phyloP scores from a whole-genome alignment of 768 basidiomycete species.

The Rubroboletus satanas region DNA sequence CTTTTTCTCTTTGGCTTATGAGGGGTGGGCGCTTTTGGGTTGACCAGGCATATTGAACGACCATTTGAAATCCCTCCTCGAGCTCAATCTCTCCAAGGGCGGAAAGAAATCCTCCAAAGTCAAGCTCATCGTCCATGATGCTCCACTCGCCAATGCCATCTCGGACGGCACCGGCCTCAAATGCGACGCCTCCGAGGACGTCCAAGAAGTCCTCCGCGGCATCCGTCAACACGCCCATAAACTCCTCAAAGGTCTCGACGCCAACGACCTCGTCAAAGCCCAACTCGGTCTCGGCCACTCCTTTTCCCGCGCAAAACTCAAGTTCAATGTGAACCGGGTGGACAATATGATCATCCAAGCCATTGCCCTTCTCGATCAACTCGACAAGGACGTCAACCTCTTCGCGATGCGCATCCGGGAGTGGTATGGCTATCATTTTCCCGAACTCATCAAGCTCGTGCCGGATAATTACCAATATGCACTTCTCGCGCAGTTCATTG shows the following conservation, averaged over 20 bases:
- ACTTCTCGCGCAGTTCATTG: conserved; percentile 78
- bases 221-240: conserved; percentile 89
- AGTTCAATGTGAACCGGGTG: conserved; percentile 93
- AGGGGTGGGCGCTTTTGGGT: not conserved
- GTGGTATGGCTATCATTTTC: conserved; percentile 99
- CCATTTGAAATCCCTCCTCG: conserved; percentile 75
- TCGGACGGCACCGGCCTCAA: conserved; percentile 65
- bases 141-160: conserved; percentile 70
- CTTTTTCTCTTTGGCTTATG: not conserved
- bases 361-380: conserved; percentile 95
- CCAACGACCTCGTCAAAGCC: conserved; percentile 84
- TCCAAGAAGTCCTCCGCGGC: conserved; percentile 85
- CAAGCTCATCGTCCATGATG: conserved; percentile 76
- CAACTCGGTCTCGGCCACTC: conserved; percentile 97
- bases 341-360: conserved; percentile 99
- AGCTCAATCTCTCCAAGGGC: conserved; percentile 76
- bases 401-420: conserved; percentile 98
- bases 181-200: conserved; percentile 78
- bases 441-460: conserved; percentile 89
- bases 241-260: conserved; percentile 83
- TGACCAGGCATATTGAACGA: conserved; percentile 77
- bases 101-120: conserved; percentile 65
- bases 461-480: conserved; percentile 95
- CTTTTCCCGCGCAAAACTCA: conserved; percentile 95
- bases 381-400: conserved; percentile 99